Evolutionary conservation across 1,284 basidiomycete species (phyloP), one percentile per base, ranked within the genome.

Genomic region (Cerrena zonata): DNA sequence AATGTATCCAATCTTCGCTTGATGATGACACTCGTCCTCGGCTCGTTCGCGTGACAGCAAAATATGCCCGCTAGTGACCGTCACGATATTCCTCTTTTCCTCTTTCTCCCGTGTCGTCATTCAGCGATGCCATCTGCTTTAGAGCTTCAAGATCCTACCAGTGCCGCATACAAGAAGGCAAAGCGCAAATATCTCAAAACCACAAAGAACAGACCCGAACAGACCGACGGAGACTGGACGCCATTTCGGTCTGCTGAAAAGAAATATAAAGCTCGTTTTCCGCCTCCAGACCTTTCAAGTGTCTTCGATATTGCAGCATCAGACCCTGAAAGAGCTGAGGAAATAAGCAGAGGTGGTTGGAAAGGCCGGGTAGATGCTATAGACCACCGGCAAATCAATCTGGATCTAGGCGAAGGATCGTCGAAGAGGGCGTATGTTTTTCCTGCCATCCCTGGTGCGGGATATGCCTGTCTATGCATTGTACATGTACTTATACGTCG

Each of bases 181-280:
- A 71, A 73, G 18, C 71, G 76, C 50, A 77, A 75, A 45, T 74
- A 79, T 63, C 58, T 71, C 51, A 87, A 80, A 64, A 74, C 82
- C 0, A 83, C 77, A n/a, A 78, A 69, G 53, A 77, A 80, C 59
- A 73, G 78, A 58, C 65, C 66, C 4, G 58, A 59, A 0, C 66
- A 72, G 22, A 54, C 69, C 5, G 75, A 80, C 19, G 57, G 65
- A 13, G 73, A 76, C 46, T 87, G 85, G 82, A 80, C 87, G 0
- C 74, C 83, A 0, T 91, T 91, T 62, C 74, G 89, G 59, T 75
- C 75, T 0, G 80, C 81, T 30, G 89, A 91, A 66, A 91, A 91
- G 66, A 77, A 72, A 47, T 91, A 78, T 73, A 91, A 89, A 65
- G 73, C 84, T 0, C 75, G 77, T 34, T 89, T 86, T 60, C 86